Base-by-base conservation (phyloP, 352 stramenopile species). In the Elongisporangium anandrum region DNA sequence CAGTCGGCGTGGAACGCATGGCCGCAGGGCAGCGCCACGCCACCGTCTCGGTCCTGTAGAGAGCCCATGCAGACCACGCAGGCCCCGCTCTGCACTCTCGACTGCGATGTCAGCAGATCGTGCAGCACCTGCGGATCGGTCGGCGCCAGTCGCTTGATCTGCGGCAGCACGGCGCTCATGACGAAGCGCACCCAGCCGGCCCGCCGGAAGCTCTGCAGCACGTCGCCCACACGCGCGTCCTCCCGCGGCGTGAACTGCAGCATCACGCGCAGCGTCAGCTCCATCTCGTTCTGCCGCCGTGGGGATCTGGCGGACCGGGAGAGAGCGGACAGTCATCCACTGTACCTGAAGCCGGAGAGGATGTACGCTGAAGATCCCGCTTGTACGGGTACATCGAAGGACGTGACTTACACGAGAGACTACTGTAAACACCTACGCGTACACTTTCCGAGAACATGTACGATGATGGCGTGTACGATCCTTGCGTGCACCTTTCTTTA, bases 1-100 rank as follows among this genome's bases (percentile, higher is more conserved):
- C 95, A 99, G 50, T 87, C 79, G 50, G 70, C 66, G 68, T 98
- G 93, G 75, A 97, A 98, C 24, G 75, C 54, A 69, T 99, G 94
- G 20, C 80, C 75, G 57, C 94, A 98, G 1, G 92, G 84, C 15
- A 98, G 69, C 10, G 70, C 68, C 41, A 91, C 80, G 17, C 24
- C 24, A 7, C 24, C 24, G 24, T 34, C 7, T 34, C 24, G 3
- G 24, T 34, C 24, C 24, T 7, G 24, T 34, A 34, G 24, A 34
- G 24, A 34, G 24, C 24, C 24, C 24, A 34, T 34, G 24, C 24
- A 34, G 24, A 34, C 24, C 7, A 34, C 24, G 24, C 24, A 34
- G 24, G 24, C 7, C 24, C 24, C 24, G 24, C 7, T 7, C 24
- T 34, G 24, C 24, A 34, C 3, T 34, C 24, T 34, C 3, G 7